Percentiles rank a stretch among this genome's conserved stretches.
phyloP scores from a whole-genome alignment of 2,329 filamentous ascomycete genomes.

The Dothistroma septosporum region DNA sequence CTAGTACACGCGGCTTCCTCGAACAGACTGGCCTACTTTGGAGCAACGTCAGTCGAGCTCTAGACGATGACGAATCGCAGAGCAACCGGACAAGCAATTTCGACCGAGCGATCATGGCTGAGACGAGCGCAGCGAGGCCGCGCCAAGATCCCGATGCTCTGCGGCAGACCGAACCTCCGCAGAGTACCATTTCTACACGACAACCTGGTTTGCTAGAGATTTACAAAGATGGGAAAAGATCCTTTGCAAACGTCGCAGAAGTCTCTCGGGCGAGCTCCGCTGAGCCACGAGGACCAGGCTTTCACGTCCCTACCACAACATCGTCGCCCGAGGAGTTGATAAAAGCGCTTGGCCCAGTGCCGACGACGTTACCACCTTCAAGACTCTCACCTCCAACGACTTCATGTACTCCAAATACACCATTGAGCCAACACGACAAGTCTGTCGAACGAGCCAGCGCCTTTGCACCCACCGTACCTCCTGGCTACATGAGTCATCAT shows the following conservation, averaged over 20 bases:
- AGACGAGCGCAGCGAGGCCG: conserved; percentile 1
- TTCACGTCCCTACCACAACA: conserved; percentile 18
- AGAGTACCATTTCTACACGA: not conserved
- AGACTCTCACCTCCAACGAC: not conserved
- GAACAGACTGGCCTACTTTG: conserved; percentile 9
- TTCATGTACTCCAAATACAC: not conserved
- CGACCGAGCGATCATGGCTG: conserved; percentile 3
- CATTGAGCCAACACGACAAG: conserved; percentile 3
- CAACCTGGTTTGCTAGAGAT: conserved; percentile 11
- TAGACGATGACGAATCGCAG: conserved; percentile 11
- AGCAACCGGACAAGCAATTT: conserved; percentile 1
- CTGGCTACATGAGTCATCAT: not conserved
- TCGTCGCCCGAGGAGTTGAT: conserved; percentile 24
- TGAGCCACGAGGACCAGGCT: conserved; percentile 18
- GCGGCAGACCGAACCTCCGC: not conserved
- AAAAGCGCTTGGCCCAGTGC: conserved; percentile 22
- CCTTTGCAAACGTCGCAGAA: conserved; percentile 13
- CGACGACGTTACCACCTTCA: conserved; percentile 6
- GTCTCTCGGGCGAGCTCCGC: conserved; percentile 18
- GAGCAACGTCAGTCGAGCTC: conserved; percentile 8
- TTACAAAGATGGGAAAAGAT: conserved; percentile 9
- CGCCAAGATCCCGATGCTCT: not conserved
- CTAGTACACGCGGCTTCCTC: conserved; percentile 11
- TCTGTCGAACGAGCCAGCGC: not conserved
- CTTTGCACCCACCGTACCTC: not conserved